These are phyloP conservation scores for Hibiscus syriacus DNA, from an alignment of 345 rosid genomes.

Conservation along the genomic window DNA sequence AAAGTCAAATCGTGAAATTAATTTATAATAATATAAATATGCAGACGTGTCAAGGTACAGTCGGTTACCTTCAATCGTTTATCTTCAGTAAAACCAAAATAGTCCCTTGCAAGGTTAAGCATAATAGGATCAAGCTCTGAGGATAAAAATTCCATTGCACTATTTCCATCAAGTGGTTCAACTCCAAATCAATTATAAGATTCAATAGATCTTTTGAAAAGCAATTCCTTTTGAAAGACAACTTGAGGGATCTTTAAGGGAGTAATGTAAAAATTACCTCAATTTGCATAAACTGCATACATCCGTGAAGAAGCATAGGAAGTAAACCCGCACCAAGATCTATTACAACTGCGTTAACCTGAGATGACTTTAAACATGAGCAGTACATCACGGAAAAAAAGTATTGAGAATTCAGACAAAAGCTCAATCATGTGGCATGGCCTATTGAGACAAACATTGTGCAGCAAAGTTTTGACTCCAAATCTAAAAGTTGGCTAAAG, in stretches of 20 bases:
- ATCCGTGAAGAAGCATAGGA: conserved; percentile 85
- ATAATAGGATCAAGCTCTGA: conserved; percentile 73
- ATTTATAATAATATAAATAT: background rate
- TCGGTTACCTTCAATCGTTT: conserved; percentile 55
- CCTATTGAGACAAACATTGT: background rate
- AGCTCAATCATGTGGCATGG: background rate
- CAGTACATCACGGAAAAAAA: background rate
- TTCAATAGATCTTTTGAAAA: background rate
- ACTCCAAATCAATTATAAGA: conserved; percentile 4
- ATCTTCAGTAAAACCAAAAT: conserved; percentile 60
- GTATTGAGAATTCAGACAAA: background rate
- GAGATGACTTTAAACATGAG: conserved; percentile 9
- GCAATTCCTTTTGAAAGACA: background rate
- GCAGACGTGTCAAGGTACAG: background rate
- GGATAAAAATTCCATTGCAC: conserved; percentile 4
- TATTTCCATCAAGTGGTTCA: background rate
- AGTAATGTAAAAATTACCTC: conserved; percentile 44
- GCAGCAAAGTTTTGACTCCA: background rate
- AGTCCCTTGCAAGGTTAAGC: conserved; percentile 51
- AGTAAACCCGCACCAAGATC: conserved; percentile 98
- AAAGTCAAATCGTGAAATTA: background rate
- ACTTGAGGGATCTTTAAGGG: background rate
- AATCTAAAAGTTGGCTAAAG: background rate
- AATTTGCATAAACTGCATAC: conserved; percentile 47
- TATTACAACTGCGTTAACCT: conserved; percentile 72